These are phyloP conservation scores for Pleurozium schreberi DNA, from an alignment of 225 moss, liverwort and hornwort genomes.

Conservation along the genomic window DNA sequence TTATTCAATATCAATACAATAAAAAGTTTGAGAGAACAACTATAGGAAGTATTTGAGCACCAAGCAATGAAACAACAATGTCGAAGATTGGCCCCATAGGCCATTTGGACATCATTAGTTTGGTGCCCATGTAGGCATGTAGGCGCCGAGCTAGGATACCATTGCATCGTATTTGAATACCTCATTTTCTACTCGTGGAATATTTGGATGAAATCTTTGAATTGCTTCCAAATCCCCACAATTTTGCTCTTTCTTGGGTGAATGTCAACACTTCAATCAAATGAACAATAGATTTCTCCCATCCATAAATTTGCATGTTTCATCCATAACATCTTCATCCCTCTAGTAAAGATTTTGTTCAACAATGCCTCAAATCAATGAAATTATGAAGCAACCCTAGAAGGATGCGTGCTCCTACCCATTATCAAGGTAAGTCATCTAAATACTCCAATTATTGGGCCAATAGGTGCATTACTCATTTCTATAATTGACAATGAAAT, in stretches of 20 bases:
- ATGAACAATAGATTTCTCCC: neutral
- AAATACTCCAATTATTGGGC: neutral
- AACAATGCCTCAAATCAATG: neutral
- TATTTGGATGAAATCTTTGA: no score
- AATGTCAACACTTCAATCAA: neutral
- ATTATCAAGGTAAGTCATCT: no score
- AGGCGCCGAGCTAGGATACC: no score
- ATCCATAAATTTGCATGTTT: neutral
- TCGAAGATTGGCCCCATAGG: accelerated
- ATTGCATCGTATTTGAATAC: no score
- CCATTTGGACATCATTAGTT: neutral
- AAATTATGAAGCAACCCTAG: neutral
- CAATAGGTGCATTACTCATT: neutral
- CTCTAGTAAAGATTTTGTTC: accelerated
- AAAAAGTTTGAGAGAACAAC: neutral
- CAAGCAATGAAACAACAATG: neutral
- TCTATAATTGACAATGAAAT: neutral
- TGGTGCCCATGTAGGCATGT: neutral
- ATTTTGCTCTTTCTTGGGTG: accelerated
- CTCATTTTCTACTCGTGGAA: neutral
- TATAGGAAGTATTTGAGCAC: neutral
- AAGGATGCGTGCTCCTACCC: neutral
- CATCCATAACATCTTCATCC: neutral
- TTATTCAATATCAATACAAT: neutral
- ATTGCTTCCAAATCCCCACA: neutral